Evolutionary conservation across 2,329 filamentous ascomycete genomes (phyloP).

Genomic region (Fusarium temperatum): DNA sequence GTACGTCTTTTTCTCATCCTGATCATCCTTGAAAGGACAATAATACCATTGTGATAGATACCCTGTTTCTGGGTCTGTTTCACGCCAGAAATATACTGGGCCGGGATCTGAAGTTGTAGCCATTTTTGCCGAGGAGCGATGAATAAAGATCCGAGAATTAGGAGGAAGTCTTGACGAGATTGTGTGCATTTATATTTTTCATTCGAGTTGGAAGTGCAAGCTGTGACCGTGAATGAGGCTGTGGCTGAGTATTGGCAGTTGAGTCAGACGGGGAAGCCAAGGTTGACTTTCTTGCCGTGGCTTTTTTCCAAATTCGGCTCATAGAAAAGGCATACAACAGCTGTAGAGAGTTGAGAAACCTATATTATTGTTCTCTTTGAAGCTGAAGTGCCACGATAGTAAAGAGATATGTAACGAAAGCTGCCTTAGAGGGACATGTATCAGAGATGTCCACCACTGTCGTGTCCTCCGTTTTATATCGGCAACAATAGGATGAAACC

Average conservation of each 20-base stretch:
- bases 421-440: background rate
- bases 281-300: background rate
- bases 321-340: background rate
- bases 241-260: constrained; percentile 35
- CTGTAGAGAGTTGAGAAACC: background rate
- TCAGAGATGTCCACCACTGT: background rate
- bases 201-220: background rate
- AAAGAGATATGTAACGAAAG: background rate
- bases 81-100: constrained; percentile 59
- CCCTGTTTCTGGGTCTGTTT: constrained; percentile 57
- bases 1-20: constrained; percentile 51
- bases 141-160: background rate
- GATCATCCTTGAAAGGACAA: constrained; percentile 56
- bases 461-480: background rate
- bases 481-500: background rate
- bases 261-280: constrained; percentile 27
- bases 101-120: constrained; percentile 6
- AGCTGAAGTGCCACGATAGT: background rate
- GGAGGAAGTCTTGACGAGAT: background rate
- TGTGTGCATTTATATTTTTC: background rate
- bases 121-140: background rate
- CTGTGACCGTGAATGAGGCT: background rate
- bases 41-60: constrained; percentile 72
- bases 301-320: background rate
- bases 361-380: background rate